phyloP scores from a whole-genome alignment of 164 flowering plant genomes.

The Berberis thunbergii region DNA sequence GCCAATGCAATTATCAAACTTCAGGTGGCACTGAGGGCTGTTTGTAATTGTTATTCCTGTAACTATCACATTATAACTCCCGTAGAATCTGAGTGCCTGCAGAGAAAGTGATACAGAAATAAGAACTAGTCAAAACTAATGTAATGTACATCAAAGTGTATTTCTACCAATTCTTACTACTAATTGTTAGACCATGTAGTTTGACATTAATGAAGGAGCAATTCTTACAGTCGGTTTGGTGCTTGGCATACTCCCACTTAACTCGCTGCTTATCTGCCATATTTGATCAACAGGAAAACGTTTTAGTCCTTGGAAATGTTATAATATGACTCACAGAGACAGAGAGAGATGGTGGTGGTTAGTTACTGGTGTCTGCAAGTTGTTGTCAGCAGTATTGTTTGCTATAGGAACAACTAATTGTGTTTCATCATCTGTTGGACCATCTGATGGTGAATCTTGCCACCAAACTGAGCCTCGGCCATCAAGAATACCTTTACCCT shows the following conservation, averaged over 20 bases:
- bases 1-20: slow-evolving; percentile 39
- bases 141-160: too few species aligned
- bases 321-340: neutral
- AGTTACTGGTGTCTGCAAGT: slow-evolving; percentile 45
- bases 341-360: neutral
- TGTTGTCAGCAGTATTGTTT: slow-evolving; percentile 24
- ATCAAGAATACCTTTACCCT: slow-evolving; percentile 67
- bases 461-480: slow-evolving; percentile 95
- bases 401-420: slow-evolving; percentile 38
- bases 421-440: slow-evolving; percentile 44
- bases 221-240: slow-evolving; percentile 51
- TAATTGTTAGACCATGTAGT: neutral
- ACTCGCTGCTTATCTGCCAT: slow-evolving; percentile 12
- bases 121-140: too few species aligned
- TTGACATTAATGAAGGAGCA: neutral
- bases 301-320: neutral
- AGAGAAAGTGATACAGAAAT: neutral
- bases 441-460: slow-evolving; percentile 43
- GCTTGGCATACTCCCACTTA: slow-evolving; percentile 30
- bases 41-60: slow-evolving; percentile 53
- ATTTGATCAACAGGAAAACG: neutral
- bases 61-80: slow-evolving; percentile 39
- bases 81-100: slow-evolving; percentile 59
- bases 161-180: neutral
- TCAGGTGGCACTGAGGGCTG: slow-evolving; percentile 55